Conservation (phyloP, 305 asterid species). For the Nicotiana rustica region DNA sequence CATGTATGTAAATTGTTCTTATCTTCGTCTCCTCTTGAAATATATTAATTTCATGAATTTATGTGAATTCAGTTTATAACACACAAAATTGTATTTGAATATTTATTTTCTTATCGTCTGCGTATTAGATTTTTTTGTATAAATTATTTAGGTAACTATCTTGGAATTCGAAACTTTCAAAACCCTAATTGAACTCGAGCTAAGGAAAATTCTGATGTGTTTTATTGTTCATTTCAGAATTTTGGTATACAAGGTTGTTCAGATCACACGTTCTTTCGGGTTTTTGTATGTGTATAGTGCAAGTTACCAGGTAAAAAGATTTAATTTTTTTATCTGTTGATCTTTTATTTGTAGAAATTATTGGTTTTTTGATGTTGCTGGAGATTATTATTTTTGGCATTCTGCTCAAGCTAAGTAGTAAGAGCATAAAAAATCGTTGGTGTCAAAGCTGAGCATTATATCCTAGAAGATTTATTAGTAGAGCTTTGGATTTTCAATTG, state of each 20-base stretch:
- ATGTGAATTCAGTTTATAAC: not conserved
- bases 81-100: slow-evolving; percentile 13
- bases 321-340: not conserved
- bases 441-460: slow-evolving; percentile 29
- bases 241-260: slow-evolving; percentile 49
- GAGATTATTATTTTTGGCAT: slow-evolving; percentile 34
- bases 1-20: slow-evolving; percentile 35
- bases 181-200: slow-evolving; percentile 77
- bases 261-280: slow-evolving; percentile 60
- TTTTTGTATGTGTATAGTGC: slow-evolving; percentile 45
- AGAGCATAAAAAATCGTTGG: slow-evolving; percentile 34
- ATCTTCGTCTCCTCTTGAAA: slow-evolving; percentile 32
- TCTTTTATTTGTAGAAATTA: not conserved
- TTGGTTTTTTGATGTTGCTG: slow-evolving; percentile 32
- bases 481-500: slow-evolving; percentile 22
- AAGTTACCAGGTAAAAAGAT: slow-evolving; percentile 44
- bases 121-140: slow-evolving; percentile 5
- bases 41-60: slow-evolving; percentile 26
- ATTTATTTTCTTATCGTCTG: not conserved
- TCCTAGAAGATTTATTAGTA: slow-evolving; percentile 24
- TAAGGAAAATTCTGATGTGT: slow-evolving; percentile 42
- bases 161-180: slow-evolving; percentile 44
- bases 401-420: slow-evolving; percentile 36
- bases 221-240: slow-evolving; percentile 55
- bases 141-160: slow-evolving; percentile 19